Evolutionary conservation across 768 basidiomycete species (phyloP), one percentile per base, ranked within the genome.

Genomic region (Serendipita vermifera): DNA sequence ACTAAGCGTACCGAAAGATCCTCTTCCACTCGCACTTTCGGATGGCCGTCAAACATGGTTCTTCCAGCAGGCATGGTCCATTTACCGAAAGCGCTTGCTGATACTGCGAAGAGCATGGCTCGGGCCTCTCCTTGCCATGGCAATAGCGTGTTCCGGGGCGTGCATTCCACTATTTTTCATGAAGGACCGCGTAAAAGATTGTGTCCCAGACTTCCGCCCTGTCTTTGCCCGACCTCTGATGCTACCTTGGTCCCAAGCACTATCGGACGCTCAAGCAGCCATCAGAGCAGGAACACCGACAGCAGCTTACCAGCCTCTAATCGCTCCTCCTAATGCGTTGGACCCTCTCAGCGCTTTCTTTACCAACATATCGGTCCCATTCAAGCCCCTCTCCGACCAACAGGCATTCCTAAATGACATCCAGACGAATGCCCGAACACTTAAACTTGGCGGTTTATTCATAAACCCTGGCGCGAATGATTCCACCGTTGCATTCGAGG

Each of bases 401-500:
- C 59, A 74, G 0, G 78, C 82, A 0, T 86, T 89, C 62, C 69
- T 81, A 20, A 62, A 74, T 22, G 72, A 69, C 3, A 75, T 87
- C 55, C 59, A 71, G 27, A 68, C 73, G 40, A 68, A 80, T 46
- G 82, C 77, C 64, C 68, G 67, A 20, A 77, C 80, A 57, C 65
- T 83, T n/a, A 69, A 77, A 0, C 62, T 80, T 14, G 87, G 87
- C 31, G 87, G 87, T 29, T 66, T 88, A 26, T 86, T 85, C 0
- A 62, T 86, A 11, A 74, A 87, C 57, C 32, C 68, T 3, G 59
- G 71, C 29, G 74, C 76, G 0, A 75, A 76, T 0, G 64, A 74
- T 9, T 68, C 81, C 0, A 62, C 86, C 38, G 62, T 88, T 31
- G 84, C 87, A 24, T 88, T 84, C 82, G 81, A 87, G 64, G 82